Evolutionary conservation across 805 yeast genomes (phyloP), one percentile per base, ranked within the genome.

Genomic region (Yamadazyma laniorum): DNA sequence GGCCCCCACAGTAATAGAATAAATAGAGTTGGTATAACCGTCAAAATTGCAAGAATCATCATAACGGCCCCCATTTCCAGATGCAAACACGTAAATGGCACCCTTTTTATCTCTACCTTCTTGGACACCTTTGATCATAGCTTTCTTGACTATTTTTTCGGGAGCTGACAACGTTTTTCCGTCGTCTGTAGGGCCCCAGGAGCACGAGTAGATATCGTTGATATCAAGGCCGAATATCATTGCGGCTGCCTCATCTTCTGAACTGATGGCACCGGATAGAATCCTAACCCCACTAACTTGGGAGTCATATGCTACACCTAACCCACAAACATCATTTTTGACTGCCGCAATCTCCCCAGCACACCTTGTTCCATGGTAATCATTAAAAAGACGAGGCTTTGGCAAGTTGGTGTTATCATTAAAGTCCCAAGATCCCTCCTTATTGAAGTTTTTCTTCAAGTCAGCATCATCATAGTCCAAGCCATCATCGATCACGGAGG

Each of bases 171-270:
- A 77, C 1, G 95, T 77, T 40, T 60, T 71, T 0, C 99, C 99
- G 58, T 91, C 86, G 59, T 93, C 99, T 3, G 88, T 76, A 2
- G 99, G 99, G 6, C 99, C 99, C 99, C 99, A 93, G 3, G 96
- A 88, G 61, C 99, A 93, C 3, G 96, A 86, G 58, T 89, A 93
- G 27, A 93, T 93, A 59, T 93, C 96, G 60, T 93, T 93, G 18
- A 78, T 75, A 44, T 87, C 90, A 46, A 85, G 65, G 0, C 80
- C 90, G 60, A 85, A 84, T 25, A 85, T 72, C 71, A 93, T 67
- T 1, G 98, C 85, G 2, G 85, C 78, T 0, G 98, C 98, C 61
- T 93, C 99, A 46, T 90, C 95, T 42, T 82, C 95, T 3, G 86
- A 68, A 3, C 91, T 79, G 34, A 93, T 77, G 32, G 75, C 70